Conservation (phyloP, 2,329 filamentous ascomycete genomes). For the Torrubiella hemipterigena region DNA sequence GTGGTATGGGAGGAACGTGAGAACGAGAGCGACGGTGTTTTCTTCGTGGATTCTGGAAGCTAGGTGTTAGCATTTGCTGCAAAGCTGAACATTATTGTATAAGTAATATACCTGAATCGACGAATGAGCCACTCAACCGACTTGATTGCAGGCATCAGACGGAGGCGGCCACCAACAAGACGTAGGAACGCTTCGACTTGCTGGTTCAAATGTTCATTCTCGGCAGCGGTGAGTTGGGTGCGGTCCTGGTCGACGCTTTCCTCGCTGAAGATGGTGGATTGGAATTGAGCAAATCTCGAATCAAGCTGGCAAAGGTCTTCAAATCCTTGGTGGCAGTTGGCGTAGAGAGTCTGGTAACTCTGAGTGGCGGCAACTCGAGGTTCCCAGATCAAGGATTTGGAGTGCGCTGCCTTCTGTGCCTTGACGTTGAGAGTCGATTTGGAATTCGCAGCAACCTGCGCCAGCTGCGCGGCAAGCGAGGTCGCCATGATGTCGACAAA, state of each 20-base stretch:
- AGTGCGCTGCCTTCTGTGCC: slow-evolving; percentile 82
- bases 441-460: slow-evolving; percentile 79
- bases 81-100: slow-evolving; percentile 4
- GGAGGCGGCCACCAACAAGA: slow-evolving; percentile 61
- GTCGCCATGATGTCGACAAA: slow-evolving; percentile 51
- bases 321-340: slow-evolving; percentile 79
- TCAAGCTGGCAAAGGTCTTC: slow-evolving; percentile 86
- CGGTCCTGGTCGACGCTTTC: slow-evolving; percentile 86
- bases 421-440: slow-evolving; percentile 87
- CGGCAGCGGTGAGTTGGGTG: slow-evolving; percentile 65
- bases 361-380: slow-evolving; percentile 73
- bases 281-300: slow-evolving; percentile 61
- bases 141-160: slow-evolving; percentile 80
- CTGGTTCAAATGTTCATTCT: slow-evolving; percentile 72
- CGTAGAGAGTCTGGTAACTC: slow-evolving; percentile 80
- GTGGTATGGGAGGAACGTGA: slow-evolving; percentile 90
- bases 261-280: slow-evolving; percentile 76
- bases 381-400: slow-evolving; percentile 91
- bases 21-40: slow-evolving; percentile 66
- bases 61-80: slow-evolving; percentile 4
- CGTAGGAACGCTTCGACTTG: slow-evolving; percentile 75
- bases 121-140: slow-evolving; percentile 90
- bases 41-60: slow-evolving; percentile 69
- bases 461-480: slow-evolving; percentile 84
- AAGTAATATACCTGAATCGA: slow-evolving; percentile 61